These are phyloP conservation scores for Tetrapisispora iriomotensis DNA, from an alignment of 805 yeast genomes.

Conservation along the genomic window DNA sequence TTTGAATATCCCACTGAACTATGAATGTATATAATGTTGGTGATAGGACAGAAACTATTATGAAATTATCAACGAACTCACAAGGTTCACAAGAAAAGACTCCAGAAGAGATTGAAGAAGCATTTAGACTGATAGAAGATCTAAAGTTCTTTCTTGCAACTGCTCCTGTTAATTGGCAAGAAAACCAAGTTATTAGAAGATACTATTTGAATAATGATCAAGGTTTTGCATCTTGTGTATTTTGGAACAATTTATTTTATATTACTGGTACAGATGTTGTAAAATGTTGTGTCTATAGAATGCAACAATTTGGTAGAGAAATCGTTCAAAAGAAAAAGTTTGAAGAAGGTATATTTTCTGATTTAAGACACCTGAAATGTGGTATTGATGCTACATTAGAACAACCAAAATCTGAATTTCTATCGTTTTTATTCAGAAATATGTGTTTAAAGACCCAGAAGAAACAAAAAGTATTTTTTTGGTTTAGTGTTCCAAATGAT, in stretches of 20 bases:
- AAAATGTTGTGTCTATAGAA: slow-evolving; percentile 77
- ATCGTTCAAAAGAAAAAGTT: slow-evolving; percentile 83
- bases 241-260: slow-evolving; percentile 83
- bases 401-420: slow-evolving; percentile 73
- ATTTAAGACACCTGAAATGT: slow-evolving; percentile 74
- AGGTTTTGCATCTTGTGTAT: slow-evolving; percentile 85
- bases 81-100: slow-evolving; percentile 1
- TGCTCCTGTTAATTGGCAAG: slow-evolving; percentile 93
- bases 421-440: slow-evolving; percentile 75
- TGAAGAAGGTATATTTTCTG: slow-evolving; percentile 93
- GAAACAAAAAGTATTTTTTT: slow-evolving; percentile 91
- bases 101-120: slow-evolving; percentile 33
- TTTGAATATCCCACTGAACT: not conserved
- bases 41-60: slow-evolving; percentile 1
- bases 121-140: slow-evolving; percentile 59
- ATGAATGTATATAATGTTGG: not conserved
- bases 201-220: slow-evolving; percentile 81
- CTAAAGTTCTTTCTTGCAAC: slow-evolving; percentile 79
- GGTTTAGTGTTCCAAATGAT: slow-evolving; percentile 95
- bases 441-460: slow-evolving; percentile 88
- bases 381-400: slow-evolving; percentile 84
- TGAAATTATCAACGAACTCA: not conserved
- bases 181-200: slow-evolving; percentile 75
- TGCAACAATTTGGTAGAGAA: slow-evolving; percentile 81
- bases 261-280: slow-evolving; percentile 96